Conservation (phyloP, 371 early-diverging fungal species). For the Syncephalastrum monosporum region DNA sequence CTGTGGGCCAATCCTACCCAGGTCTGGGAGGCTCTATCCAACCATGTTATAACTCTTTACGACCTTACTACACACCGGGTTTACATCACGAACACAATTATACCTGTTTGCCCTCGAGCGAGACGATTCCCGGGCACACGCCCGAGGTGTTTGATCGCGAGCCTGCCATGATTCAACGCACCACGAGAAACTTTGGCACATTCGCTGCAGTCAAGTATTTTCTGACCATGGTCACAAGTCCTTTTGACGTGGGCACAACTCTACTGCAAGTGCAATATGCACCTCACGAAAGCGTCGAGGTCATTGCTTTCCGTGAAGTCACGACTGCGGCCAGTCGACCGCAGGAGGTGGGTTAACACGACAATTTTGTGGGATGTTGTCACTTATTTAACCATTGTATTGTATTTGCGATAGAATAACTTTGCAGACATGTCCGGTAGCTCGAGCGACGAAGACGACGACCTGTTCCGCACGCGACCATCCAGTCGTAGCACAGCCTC, state of each 20-base stretch:
- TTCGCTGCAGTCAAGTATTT: slow-evolving; percentile 69
- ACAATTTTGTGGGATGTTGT: too few species aligned
- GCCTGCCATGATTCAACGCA: slow-evolving; percentile 22
- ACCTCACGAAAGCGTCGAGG: slow-evolving; percentile 55
- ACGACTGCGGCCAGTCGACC: slow-evolving; percentile 2
- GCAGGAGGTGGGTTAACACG: too few species aligned
- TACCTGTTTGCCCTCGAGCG: slow-evolving; percentile 41
- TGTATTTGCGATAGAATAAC: too few species aligned
- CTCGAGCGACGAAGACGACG: slow-evolving; percentile 11
- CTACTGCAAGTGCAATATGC: slow-evolving; percentile 80
- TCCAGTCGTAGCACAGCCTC: slow-evolving; percentile 27
- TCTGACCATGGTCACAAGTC: slow-evolving; percentile 64
- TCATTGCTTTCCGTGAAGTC: slow-evolving; percentile 26
- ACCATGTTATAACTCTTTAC: slow-evolving; percentile 23
- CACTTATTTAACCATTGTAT: too few species aligned
- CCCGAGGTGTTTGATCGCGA: slow-evolving; percentile 23
- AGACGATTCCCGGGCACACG: slow-evolving; percentile 27
- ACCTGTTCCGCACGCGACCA: slow-evolving; percentile 10
- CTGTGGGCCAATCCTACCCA: too few species aligned
- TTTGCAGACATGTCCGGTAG: slow-evolving; percentile 1
- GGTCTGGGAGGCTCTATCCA: neutral
- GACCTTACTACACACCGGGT: slow-evolving; percentile 51
- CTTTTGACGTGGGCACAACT: slow-evolving; percentile 77
- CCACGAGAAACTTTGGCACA: slow-evolving; percentile 52
- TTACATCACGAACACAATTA: slow-evolving; percentile 42